These are phyloP conservation scores for Candida insectorum DNA, from an alignment of 805 yeast genomes.

Conservation along the genomic window DNA sequence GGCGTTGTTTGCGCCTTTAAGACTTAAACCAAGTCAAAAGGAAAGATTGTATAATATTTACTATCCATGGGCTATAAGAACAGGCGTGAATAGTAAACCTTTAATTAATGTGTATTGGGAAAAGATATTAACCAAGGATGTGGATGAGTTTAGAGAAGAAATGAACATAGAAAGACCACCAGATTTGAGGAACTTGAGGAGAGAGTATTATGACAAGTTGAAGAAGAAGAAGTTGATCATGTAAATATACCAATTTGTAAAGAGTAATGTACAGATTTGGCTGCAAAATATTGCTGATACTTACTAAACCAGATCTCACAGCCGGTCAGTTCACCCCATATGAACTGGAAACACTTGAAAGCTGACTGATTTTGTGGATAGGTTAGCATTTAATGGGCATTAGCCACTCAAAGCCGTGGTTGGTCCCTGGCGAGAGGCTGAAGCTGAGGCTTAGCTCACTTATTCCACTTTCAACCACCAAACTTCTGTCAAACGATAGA, in stretches of 20 bases:
- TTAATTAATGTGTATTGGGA: conserved; percentile 94
- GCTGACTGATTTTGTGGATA: too few species aligned
- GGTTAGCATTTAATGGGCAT: too few species aligned
- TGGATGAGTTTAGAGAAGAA: conserved; percentile 65
- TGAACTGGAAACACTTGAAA: too few species aligned
- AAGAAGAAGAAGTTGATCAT: conserved; percentile 17
- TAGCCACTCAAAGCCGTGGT: too few species aligned
- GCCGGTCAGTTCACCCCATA: too few species aligned
- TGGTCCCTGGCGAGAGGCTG: too few species aligned
- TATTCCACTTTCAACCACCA: too few species aligned
- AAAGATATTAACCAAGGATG: conserved; percentile 65
- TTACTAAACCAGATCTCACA: too few species aligned
- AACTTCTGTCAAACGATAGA: too few species aligned
- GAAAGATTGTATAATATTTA: conserved; percentile 63
- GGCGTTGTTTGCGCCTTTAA: conserved; percentile 82
- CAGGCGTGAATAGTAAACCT: conserved; percentile 71
- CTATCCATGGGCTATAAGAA: conserved; percentile 82
- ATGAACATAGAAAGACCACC: conserved; percentile 73
- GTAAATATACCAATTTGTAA: background rate
- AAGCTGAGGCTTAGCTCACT: too few species aligned
- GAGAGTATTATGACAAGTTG: conserved; percentile 31
- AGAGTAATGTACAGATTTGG: too few species aligned
- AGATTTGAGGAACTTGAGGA: conserved; percentile 67
- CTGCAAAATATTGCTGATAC: too few species aligned
- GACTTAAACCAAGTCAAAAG: conserved; percentile 62